These are phyloP conservation scores for Physcomitrium patens DNA, from an alignment of 225 moss, liverwort and hornwort genomes.

Conservation along the genomic window DNA sequence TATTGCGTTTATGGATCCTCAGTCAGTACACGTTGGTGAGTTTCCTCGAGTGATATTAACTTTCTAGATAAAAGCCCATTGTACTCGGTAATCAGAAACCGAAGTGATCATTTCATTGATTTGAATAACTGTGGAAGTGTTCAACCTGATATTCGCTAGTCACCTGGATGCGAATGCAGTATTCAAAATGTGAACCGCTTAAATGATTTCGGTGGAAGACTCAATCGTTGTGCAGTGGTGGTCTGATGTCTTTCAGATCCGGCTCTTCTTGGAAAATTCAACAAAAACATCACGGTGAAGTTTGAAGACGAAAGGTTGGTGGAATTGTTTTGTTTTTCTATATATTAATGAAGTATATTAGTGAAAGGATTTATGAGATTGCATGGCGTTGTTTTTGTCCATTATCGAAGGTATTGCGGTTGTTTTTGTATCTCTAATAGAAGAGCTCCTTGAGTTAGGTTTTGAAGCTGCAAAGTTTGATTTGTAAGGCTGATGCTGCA, in stretches of 20 bases:
- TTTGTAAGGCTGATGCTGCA: neutral
- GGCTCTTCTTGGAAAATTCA: slow-evolving; percentile 53
- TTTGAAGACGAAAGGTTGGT: slow-evolving; percentile 86
- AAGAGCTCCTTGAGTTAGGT: too few relatives aligned
- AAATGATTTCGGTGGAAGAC: slow-evolving; percentile 36
- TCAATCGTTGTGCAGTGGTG: slow-evolving; percentile 52
- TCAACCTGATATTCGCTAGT: neutral
- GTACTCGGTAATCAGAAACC: slow-evolving; percentile 3
- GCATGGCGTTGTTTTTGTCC: neutral
- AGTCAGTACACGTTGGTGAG: slow-evolving; percentile 59
- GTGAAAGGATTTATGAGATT: slow-evolving; percentile 9
- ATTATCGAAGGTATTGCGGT: slow-evolving; percentile 1
- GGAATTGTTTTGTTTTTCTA: neutral
- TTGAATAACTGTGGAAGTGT: neutral
- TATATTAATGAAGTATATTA: slow-evolving; percentile 8
- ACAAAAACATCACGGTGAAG: slow-evolving; percentile 67
- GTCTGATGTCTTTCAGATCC: slow-evolving; percentile 64
- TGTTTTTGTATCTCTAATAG: slow-evolving; percentile 15
- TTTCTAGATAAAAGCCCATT: slow-evolving; percentile 7
- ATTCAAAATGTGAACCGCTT: slow-evolving; percentile 16
- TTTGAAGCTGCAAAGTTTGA: neutral
- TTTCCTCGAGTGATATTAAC: slow-evolving; percentile 25
- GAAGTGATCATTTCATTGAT: neutral
- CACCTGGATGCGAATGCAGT: neutral
- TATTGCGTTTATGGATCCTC: slow-evolving; percentile 57